Percentiles rank a stretch among this genome's conserved stretches.
Evolutionary conservation across 495 filamentous ascomycete species (phyloP).

Genomic region (Penicillium pancosmium): DNA sequence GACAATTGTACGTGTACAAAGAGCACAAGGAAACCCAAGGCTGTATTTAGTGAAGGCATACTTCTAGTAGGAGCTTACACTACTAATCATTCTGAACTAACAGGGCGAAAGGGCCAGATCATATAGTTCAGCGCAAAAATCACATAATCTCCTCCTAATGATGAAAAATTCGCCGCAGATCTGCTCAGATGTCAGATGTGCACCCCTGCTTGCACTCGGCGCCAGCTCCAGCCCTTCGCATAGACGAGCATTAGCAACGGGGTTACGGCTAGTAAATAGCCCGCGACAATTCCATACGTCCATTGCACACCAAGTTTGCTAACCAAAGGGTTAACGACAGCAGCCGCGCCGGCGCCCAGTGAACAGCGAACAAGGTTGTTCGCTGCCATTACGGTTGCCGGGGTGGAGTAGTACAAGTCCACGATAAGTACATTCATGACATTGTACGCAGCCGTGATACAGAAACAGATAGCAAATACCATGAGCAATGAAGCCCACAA

Average conservation of each 20-base stretch:
- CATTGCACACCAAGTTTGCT: constrained; percentile 14
- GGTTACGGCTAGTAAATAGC: constrained; percentile 11
- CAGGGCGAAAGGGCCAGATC: no score
- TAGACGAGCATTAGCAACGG: constrained; percentile 28
- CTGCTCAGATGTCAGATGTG: not conserved
- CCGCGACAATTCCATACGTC: constrained; percentile 26
- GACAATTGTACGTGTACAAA: not conserved
- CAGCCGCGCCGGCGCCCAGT: constrained; percentile 64
- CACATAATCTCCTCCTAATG: not conserved
- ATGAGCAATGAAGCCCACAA: constrained; percentile 53
- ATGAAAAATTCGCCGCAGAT: not conserved
- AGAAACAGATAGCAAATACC: constrained; percentile 55
- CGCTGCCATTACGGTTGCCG: constrained; percentile 66
- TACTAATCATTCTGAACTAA: no score
- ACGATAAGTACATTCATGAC: constrained; percentile 48
- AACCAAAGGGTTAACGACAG: constrained; percentile 62
- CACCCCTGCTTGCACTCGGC: not conserved
- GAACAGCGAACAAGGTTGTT: constrained; percentile 71
- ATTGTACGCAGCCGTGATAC: constrained; percentile 57
- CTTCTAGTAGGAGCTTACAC: not conserved
- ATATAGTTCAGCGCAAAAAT: no score
- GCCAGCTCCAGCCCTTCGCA: constrained; percentile 15
- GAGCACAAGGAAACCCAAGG: not conserved
- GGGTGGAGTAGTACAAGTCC: constrained; percentile 61
- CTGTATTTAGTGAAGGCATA: not conserved